Conservation (phyloP, 129 eudicot species). For the Chrysanthemum seticuspe region DNA sequence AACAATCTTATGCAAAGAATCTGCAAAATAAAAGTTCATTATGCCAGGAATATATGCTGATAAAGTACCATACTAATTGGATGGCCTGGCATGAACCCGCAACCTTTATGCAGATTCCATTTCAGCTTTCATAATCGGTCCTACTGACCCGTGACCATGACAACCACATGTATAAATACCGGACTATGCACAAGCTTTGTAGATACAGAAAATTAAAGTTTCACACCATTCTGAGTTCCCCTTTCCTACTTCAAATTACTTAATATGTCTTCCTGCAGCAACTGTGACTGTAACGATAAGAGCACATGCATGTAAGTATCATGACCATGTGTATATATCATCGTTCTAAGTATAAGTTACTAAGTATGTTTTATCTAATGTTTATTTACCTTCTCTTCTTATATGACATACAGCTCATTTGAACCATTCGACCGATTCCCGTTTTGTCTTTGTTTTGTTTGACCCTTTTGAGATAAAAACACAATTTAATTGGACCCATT, state of each 20-base stretch:
- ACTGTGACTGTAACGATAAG: constrained; percentile 74
- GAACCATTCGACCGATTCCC: too few species aligned
- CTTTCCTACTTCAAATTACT: constrained; percentile 11
- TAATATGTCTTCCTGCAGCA: constrained; percentile 55
- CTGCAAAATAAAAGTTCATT: neutral
- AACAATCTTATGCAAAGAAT: too few species aligned
- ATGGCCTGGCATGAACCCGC: constrained; percentile 12
- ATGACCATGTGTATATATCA: neutral
- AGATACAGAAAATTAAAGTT: constrained; percentile 28
- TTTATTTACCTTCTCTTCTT: neutral
- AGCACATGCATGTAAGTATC: constrained; percentile 60
- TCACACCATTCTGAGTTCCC: constrained; percentile 15
- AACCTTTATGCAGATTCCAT: constrained; percentile 19
- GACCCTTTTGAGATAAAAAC: too few species aligned
- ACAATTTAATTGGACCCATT: too few species aligned
- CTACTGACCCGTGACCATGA: constrained; percentile 11
- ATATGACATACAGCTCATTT: neutral
- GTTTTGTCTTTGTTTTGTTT: too few species aligned
- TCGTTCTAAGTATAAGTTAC: neutral
- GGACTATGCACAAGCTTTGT: constrained; percentile 4
- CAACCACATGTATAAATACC: constrained; percentile 51
- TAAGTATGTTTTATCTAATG: neutral
- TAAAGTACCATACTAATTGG: constrained; percentile 12
- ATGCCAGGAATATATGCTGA: constrained; percentile 28
- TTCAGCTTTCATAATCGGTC: neutral